Conservation (phyloP, 2,329 filamentous ascomycete genomes). For the Nigrospora sphaerica region DNA sequence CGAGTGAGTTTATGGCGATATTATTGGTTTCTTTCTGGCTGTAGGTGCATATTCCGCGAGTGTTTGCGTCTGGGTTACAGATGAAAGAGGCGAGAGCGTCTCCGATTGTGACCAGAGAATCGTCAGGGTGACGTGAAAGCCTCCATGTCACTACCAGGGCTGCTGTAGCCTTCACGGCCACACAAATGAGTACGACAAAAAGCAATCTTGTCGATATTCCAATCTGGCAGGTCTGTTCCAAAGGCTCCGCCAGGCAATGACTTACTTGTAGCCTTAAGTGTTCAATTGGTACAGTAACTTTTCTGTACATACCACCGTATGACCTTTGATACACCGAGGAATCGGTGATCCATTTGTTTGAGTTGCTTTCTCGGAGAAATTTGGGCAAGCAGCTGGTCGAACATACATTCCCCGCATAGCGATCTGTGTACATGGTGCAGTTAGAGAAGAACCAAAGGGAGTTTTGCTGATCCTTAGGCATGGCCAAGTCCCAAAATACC, state of each 20-base stretch:
- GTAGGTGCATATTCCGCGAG: conserved; percentile 14
- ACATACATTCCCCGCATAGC: background rate
- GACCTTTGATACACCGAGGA: background rate
- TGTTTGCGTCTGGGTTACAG: conserved; percentile 33
- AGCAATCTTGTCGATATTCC: too few species aligned
- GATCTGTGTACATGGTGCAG: conserved; percentile 6
- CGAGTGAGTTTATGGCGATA: background rate
- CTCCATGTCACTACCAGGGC: too few species aligned
- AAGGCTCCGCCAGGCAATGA: too few species aligned
- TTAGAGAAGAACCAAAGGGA: conserved; percentile 10
- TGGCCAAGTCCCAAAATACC: conserved; percentile 9
- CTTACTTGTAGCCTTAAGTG: conserved; percentile 10
- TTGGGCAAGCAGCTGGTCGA: background rate
- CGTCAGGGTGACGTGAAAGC: conserved; percentile 14
- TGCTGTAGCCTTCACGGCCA: too few species aligned
- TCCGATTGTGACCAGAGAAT: conserved; percentile 41
- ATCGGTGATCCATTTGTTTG: background rate
- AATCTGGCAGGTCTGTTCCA: too few species aligned
- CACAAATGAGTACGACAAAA: too few species aligned
- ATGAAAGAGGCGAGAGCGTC: conserved; percentile 46
- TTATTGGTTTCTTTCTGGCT: conserved; percentile 7
- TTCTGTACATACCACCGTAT: too few species aligned
- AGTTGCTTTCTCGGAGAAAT: background rate
- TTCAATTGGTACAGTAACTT: background rate
- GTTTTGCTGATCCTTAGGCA: conserved; percentile 10